Conservation (phyloP, 768 basidiomycete genomes). For the Boletus fagicola region DNA sequence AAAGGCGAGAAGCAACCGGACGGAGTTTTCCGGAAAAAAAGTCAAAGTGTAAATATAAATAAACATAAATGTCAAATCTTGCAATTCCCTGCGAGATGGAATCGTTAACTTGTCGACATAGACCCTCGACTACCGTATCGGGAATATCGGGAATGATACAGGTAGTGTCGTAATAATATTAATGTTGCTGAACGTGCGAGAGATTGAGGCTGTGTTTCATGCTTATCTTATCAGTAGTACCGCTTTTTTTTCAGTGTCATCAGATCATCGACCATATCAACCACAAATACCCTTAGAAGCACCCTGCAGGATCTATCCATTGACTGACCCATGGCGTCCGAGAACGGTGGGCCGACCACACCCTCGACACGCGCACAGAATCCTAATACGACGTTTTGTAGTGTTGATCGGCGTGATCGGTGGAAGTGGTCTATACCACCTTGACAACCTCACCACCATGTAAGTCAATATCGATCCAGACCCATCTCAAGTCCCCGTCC, state of each 20-base stretch:
- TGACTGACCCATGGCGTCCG: constrained; percentile 12
- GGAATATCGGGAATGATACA: no score
- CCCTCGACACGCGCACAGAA: neutral
- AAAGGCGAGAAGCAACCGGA: no score
- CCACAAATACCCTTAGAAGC: neutral
- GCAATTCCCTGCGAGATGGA: no score
- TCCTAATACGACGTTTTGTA: constrained; percentile 24
- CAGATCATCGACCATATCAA: neutral
- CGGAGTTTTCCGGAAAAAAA: no score
- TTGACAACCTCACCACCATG: constrained; percentile 88
- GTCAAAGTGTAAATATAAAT: no score
- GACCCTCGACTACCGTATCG: no score
- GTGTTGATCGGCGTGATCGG: constrained; percentile 89
- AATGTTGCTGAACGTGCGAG: no score
- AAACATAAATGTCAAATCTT: no score
- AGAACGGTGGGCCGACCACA: constrained; percentile 13
- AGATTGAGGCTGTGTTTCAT: neutral
- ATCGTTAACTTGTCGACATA: no score
- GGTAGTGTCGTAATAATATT: no score
- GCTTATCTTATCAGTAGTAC: constrained; percentile 7
- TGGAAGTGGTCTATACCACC: constrained; percentile 88
- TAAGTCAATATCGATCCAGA: constrained; percentile 40
- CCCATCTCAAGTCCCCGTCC: neutral
- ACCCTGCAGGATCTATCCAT: neutral
- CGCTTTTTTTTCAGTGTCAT: neutral